A percentile compares a stretch with the other conserved stretches of the same genome.
phyloP scores from a whole-genome alignment of 2,329 filamentous ascomycete genomes.

The Meredithiella fracta region DNA sequence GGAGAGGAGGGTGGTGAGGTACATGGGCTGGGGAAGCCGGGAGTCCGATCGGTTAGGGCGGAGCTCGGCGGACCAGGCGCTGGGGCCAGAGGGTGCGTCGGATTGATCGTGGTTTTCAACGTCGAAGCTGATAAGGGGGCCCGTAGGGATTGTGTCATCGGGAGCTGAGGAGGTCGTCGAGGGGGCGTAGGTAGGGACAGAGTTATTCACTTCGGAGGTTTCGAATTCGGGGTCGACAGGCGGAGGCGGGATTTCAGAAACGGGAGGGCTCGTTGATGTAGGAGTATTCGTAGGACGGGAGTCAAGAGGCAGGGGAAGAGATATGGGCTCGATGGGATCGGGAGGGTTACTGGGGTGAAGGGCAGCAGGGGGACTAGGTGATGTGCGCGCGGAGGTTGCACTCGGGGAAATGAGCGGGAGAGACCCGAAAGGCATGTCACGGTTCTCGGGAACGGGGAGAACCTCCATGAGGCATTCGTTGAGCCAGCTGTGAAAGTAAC shows the following conservation, averaged over 20 bases:
- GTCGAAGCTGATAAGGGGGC: slow-evolving; percentile 44
- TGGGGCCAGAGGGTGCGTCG: slow-evolving; percentile 26
- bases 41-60: slow-evolving; percentile 28
- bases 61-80: slow-evolving; percentile 41
- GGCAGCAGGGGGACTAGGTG: neutral
- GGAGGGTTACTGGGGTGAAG: neutral
- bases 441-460: slow-evolving; percentile 2
- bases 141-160: neutral
- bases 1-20: slow-evolving; percentile 33
- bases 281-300: neutral
- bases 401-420: neutral
- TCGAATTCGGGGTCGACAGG: too few relatives aligned
- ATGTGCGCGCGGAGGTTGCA: too few relatives aligned
- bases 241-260: too few relatives aligned
- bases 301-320: neutral
- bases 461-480: neutral
- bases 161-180: neutral
- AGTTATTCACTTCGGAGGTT: too few relatives aligned
- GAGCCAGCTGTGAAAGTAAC: neutral
- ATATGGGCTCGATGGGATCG: neutral
- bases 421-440: neutral
- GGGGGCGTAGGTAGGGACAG: neutral
- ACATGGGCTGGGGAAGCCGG: slow-evolving; percentile 19
- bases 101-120: slow-evolving; percentile 40
- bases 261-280: too few relatives aligned